Evolutionary conservation across 2,329 filamentous ascomycete species (phyloP).

Genomic region (Knufia petricola): DNA sequence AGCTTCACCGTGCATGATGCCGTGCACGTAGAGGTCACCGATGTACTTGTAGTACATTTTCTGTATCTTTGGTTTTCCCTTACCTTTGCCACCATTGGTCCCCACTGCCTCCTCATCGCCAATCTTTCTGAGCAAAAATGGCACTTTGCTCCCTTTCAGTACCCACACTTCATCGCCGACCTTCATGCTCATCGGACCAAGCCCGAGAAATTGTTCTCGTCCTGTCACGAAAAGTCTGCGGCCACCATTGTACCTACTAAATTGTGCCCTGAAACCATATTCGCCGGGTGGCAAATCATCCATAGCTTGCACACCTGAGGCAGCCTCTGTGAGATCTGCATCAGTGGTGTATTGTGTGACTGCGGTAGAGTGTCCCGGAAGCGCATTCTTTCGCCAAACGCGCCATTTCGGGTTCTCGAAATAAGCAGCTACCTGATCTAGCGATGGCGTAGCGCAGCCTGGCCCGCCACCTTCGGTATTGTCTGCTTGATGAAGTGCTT

Average conservation of each 20-base stretch:
- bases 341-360: not conserved
- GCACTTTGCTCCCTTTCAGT: constrained; percentile 12
- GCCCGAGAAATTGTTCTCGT: constrained; percentile 11
- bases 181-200: constrained; percentile 9
- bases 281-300: constrained; percentile 1
- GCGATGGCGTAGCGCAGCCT: constrained; percentile 9
- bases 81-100: not conserved
- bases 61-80: not conserved
- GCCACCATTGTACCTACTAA: constrained; percentile 9
- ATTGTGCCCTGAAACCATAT: constrained; percentile 3
- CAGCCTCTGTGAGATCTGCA: not conserved
- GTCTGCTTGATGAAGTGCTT: not conserved
- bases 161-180: constrained; percentile 14
- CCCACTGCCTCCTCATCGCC: not conserved
- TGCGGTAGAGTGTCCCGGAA: not conserved
- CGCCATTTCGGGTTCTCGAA: not conserved
- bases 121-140: constrained; percentile 11
- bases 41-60: constrained; percentile 6
- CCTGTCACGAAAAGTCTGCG: constrained; percentile 12
- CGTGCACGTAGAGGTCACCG: constrained; percentile 7
- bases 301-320: not conserved
- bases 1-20: constrained; percentile 10
- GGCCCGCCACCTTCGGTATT: not conserved
- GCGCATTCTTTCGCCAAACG: not conserved
- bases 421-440: constrained; percentile 4